Conservation (phyloP, 768 basidiomycete species). For the Pleurotus giganteus region DNA sequence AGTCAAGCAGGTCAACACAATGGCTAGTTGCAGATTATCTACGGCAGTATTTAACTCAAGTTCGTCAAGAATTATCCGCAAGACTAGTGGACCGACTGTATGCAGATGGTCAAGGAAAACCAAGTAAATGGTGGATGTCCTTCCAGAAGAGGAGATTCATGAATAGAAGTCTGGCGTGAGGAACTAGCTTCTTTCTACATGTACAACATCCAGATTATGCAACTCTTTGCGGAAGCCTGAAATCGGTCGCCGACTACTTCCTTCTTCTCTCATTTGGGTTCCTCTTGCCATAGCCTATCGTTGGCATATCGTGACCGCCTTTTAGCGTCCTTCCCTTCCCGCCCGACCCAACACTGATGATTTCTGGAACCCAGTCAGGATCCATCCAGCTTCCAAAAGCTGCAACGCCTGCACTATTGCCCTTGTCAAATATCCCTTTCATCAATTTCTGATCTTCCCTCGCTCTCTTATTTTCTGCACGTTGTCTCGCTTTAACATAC, state of each 20-base stretch:
- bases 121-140: slow-evolving; percentile 99
- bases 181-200: slow-evolving; percentile 25
- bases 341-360: slow-evolving; percentile 61
- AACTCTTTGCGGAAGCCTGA: no score
- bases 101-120: slow-evolving; percentile 89
- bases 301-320: slow-evolving; percentile 66
- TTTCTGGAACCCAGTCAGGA: slow-evolving; percentile 91
- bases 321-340: slow-evolving; percentile 67
- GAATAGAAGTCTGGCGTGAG: slow-evolving; percentile 83
- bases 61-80: slow-evolving; percentile 86
- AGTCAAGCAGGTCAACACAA: no score
- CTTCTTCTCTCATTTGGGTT: slow-evolving; percentile 86
- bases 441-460: slow-evolving; percentile 78
- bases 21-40: slow-evolving; percentile 72
- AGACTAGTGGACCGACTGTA: slow-evolving; percentile 88
- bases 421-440: slow-evolving; percentile 54
- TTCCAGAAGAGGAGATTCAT: slow-evolving; percentile 98
- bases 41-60: slow-evolving; percentile 88
- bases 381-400: slow-evolving; percentile 86
- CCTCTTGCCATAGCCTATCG: slow-evolving; percentile 81
- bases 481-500: slow-evolving; percentile 81
- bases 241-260: slow-evolving; percentile 41
- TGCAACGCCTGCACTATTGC: slow-evolving; percentile 46
- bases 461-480: slow-evolving; percentile 66
- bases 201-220: slow-evolving; percentile 13